phyloP scores from a whole-genome alignment of 805 yeast genomes.

The Candida broadrunensis region DNA sequence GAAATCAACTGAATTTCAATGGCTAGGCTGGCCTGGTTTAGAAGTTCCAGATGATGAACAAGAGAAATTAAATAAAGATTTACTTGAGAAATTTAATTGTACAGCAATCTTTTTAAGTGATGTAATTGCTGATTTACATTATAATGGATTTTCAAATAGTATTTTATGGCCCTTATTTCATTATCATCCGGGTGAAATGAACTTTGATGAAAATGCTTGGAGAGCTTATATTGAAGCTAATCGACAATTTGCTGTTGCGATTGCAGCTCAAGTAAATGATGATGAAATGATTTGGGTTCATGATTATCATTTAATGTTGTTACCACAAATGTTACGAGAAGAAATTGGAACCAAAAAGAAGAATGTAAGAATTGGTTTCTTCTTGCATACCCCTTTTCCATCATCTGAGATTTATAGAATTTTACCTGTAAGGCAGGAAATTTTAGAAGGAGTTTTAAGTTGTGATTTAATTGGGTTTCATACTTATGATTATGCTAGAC shows the following conservation, averaged over 20 bases:
- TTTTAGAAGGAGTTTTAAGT: conserved; percentile 84
- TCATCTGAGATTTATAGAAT: conserved; percentile 94
- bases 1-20: conserved; percentile 78
- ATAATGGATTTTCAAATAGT: conserved; percentile 92
- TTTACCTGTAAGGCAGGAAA: conserved; percentile 91
- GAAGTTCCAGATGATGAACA: conserved; percentile 80
- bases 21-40: conserved; percentile 97
- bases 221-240: conserved; percentile 96
- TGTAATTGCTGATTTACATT: conserved; percentile 90
- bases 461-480: conserved; percentile 97
- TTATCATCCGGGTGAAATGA: conserved; percentile 99
- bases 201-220: conserved; percentile 97
- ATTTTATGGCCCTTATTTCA: conserved; percentile 98
- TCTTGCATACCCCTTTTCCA: conserved; percentile 97
- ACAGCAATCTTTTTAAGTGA: conserved; percentile 87
- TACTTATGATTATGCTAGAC: conserved; percentile 98
- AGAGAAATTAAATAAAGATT: conserved; percentile 62
- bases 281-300: conserved; percentile 96
- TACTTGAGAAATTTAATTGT: conserved; percentile 77
- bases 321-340: conserved; percentile 82
- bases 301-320: conserved; percentile 93
- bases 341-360: conserved; percentile 46
- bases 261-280: conserved; percentile 67
- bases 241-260: conserved; percentile 69
- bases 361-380: conserved; percentile 83